Base-by-base conservation (phyloP, 2,329 filamentous ascomycete species). In the Passalora sequoiae region DNA sequence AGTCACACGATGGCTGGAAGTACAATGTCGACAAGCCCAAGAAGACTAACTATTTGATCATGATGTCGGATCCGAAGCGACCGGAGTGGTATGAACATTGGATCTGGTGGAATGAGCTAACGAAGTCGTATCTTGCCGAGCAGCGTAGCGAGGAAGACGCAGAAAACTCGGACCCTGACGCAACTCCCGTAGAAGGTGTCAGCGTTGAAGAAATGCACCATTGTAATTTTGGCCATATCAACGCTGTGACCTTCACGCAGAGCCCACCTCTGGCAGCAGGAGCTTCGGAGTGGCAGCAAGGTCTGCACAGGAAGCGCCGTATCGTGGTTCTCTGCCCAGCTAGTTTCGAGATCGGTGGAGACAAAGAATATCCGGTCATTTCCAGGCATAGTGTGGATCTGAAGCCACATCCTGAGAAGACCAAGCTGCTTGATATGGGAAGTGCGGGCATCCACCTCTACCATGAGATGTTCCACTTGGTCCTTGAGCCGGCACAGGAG, bases 401-500 rank as follows among this genome's bases (percentile, higher is more conserved):
- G 4, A 19, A 19, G 10, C 2, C 30, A 19, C 30, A 33, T 33
- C 16, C 30, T 19, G 30, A 19, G 6, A 19, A 19, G 15, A 20
- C 30, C 3, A 19, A 33, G 15, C 20, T 33, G 30, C 16, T 19
- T 6, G 21, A 7, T 9, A 33, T 33, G 30, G 30, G 30, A 33
- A 33, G 16, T 1, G 21, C 17, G 7, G 30, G 16, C 4, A 9
- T 33, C 9, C 3, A 8, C 15, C 30, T 33, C 12, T 33, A 33
- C 13, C 30, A 33, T 33, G 30, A 33, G 30, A 15, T 33, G 9
- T 19, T 33, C 30, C 30, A 33, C n/a, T 33, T 33, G 30, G 30
- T 33, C 15, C 12, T 33, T 10, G 30, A 33, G 30, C n/a, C n/a
- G n/a, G n/a, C n/a, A n/a, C n/a, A n/a, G n/a, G n/a, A n/a, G n/a